Conservation (phyloP, 164 flowering plant species). For the Liriodendron chinense region DNA sequence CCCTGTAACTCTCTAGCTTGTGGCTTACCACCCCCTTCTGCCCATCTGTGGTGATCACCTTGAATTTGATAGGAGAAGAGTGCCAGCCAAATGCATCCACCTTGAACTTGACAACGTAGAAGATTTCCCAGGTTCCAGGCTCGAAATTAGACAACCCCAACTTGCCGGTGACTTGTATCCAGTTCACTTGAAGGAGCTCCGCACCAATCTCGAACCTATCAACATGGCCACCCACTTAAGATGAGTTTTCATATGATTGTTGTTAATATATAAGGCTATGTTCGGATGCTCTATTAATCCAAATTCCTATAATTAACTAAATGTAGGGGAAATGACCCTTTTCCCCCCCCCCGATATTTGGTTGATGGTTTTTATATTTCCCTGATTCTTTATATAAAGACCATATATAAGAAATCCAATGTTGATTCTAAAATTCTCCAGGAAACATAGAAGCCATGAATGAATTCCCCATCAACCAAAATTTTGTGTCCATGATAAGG, state of each 20-base stretch:
- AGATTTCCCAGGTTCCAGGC: conserved; percentile 4
- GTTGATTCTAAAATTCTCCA: too few relatives aligned
- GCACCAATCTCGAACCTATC: conserved; percentile 12
- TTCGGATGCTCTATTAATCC: neutral
- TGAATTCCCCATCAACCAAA: too few relatives aligned
- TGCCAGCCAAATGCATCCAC: conserved; percentile 38
- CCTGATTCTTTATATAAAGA: too few relatives aligned
- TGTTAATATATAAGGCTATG: too few relatives aligned
- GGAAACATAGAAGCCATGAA: too few relatives aligned
- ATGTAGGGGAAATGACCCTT: too few relatives aligned
- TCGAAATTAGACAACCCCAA: neutral
- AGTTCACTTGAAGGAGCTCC: conserved; percentile 28
- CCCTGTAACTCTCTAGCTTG: conserved; percentile 15
- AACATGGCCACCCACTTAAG: neutral
- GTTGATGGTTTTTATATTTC: too few relatives aligned
- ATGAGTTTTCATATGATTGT: neutral
- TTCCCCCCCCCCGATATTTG: too few relatives aligned
- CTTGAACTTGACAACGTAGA: conserved; percentile 24
- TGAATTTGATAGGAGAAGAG: conserved; percentile 17
- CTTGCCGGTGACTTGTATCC: conserved; percentile 25
- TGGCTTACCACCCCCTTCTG: conserved; percentile 3
- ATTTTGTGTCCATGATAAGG: too few relatives aligned
- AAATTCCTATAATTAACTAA: too few relatives aligned
- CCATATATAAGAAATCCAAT: too few relatives aligned
- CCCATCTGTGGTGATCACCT: conserved; percentile 4